Base-by-base conservation (phyloP, 139 green algal species). In the Diplosphaera chodatii region DNA sequence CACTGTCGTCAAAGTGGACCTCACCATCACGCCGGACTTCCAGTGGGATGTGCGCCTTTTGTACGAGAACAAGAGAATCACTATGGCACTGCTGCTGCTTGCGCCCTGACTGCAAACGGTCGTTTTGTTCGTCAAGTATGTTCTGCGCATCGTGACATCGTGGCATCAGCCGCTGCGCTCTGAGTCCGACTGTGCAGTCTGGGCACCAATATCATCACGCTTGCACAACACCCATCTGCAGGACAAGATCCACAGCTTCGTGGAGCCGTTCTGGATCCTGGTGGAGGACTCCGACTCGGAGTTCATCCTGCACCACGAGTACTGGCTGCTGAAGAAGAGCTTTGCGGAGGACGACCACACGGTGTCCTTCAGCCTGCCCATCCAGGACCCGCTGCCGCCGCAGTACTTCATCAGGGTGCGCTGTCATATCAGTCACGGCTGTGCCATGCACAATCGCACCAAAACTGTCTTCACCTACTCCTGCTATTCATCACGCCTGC, bases 1-100 rank as follows among this genome's bases (percentile, higher is more conserved):
- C 68, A 84, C 80, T 27, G 70, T 97, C 40, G 78, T 99, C 69
- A 93, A 94, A 73, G 80, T 99, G 2, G 95, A 99, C 86, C 85
- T 99, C 64, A 97, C 88, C 55, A 89, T 99, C 81, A 97, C 95
- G 16, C 92, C 95, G 3, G 95, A 99, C 84, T 99, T 99, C 78
- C 82, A 91, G 69, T 98, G 93, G 93, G 90, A 97, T 32, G 89
- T 87, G 32, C 88, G 78, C 22, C 22, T n/a, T n/a, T n/a, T n/a
- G n/a, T n/a, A n/a, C n/a, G n/a, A n/a, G n/a, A n/a, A n/a, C n/a
- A n/a, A n/a, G n/a, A n/a, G n/a, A n/a, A n/a, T n/a, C n/a, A n/a
- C n/a, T n/a, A n/a, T n/a, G n/a, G n/a, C n/a, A n/a, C n/a, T n/a
- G n/a, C n/a, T n/a, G n/a, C n/a, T n/a, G n/a, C n/a, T n/a, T n/a